A percentile compares a stretch with the other conserved stretches of the same genome.
phyloP scores from a whole-genome alignment of 1,139 yeast species.

The Candida sojae region DNA sequence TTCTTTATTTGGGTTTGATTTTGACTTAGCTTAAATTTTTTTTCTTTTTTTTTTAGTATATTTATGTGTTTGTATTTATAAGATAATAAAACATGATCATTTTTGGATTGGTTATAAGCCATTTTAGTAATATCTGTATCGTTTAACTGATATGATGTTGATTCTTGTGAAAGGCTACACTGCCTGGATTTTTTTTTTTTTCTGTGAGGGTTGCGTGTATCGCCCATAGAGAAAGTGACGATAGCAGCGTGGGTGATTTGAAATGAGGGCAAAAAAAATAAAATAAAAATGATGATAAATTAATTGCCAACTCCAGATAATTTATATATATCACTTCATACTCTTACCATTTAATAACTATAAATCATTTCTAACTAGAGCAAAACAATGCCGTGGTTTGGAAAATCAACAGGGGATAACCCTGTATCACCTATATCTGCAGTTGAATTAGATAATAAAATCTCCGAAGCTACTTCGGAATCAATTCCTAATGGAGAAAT shows the following conservation, averaged over 20 bases:
- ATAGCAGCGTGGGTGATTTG: no score
- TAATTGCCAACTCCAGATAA: neutral
- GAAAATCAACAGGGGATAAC: conserved; percentile 11
- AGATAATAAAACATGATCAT: neutral
- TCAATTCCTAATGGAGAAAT: conserved; percentile 89
- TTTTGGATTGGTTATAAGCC: neutral
- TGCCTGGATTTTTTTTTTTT: neutral
- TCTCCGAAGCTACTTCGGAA: conserved; percentile 83
- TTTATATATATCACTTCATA: neutral
- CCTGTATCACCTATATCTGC: conserved; percentile 34
- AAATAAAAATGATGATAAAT: neutral
- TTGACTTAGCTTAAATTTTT: neutral
- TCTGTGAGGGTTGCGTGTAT: neutral
- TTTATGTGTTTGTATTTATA: neutral
- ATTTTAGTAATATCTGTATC: no score
- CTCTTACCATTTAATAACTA: neutral
- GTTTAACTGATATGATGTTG: no score
- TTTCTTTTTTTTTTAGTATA: neutral
- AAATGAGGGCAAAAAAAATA: neutral
- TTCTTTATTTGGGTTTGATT: neutral
- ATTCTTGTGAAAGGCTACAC: neutral
- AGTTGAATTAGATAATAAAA: conserved; percentile 61
- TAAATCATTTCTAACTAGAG: neutral
- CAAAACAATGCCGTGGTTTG: conserved; percentile 63
- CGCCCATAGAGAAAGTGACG: no score